Evolutionary conservation across 2,329 filamentous ascomycete species (phyloP).

Genomic region (Monosporascus sp.): DNA sequence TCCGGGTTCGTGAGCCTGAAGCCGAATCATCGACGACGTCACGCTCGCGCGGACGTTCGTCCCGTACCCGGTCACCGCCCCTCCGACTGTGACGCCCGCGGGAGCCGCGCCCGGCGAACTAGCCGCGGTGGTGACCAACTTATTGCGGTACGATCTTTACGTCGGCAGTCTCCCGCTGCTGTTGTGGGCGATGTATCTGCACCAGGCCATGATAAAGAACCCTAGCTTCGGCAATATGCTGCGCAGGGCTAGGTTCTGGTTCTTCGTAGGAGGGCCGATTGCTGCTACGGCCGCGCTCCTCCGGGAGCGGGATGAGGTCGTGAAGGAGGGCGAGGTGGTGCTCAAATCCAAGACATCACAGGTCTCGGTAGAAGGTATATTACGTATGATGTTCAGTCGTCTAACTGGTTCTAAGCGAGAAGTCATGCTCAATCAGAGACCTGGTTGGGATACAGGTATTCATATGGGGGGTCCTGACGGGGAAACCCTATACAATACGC

Average conservation of each 20-base stretch:
- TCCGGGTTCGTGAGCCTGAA: conserved; percentile 13
- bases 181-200: conserved; percentile 25
- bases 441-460: no score
- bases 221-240: conserved; percentile 11
- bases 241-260: conserved; percentile 19
- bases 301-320: conserved; percentile 24
- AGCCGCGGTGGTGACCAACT: conserved; percentile 16
- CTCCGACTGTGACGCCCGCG: conserved; percentile 13
- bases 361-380: conserved; percentile 3
- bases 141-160: conserved; percentile 27
- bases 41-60: conserved; percentile 21
- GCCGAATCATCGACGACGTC: conserved; percentile 14
- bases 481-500: no score
- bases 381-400: neutral
- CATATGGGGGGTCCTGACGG: no score
- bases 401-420: neutral
- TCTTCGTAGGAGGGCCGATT: conserved; percentile 18
- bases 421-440: no score
- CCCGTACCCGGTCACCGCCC: conserved; percentile 10
- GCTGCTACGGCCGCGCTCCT: conserved; percentile 17
- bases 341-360: conserved; percentile 17
- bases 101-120: conserved; percentile 19
- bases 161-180: conserved; percentile 19
- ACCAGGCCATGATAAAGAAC: conserved; percentile 17
- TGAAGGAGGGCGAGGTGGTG: conserved; percentile 20